Evolutionary conservation across 2,329 filamentous ascomycete genomes (phyloP).

Genomic region (Zymoseptoria crescenta): DNA sequence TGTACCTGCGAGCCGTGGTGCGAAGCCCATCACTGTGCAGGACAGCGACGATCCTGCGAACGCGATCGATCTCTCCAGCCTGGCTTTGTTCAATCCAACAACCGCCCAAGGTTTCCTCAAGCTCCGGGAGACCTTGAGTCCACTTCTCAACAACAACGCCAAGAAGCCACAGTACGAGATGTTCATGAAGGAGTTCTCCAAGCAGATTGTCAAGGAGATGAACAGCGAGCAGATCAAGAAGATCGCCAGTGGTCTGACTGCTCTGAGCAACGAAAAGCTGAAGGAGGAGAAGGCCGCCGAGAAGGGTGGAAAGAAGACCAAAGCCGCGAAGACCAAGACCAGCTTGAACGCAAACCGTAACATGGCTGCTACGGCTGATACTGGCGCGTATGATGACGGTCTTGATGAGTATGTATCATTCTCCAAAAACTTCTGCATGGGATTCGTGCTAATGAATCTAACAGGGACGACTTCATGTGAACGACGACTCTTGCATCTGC

Average conservation of each 20-base stretch:
- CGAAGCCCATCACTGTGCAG: constrained; percentile 59
- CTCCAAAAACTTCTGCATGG: not conserved
- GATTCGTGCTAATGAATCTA: not conserved
- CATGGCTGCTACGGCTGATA: constrained; percentile 54
- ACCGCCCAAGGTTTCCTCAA: constrained; percentile 81
- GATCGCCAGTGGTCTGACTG: constrained; percentile 77
- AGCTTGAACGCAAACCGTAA: constrained; percentile 61
- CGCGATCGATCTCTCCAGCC: constrained; percentile 69
- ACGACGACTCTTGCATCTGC: not conserved
- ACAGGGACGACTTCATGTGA: constrained; percentile 14
- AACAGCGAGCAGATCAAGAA: constrained; percentile 96
- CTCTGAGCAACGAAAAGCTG: constrained; percentile 93
- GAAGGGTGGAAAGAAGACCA: constrained; percentile 92
- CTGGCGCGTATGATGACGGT: constrained; percentile 66
- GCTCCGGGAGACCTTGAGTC: constrained; percentile 69
- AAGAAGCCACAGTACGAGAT: constrained; percentile 88
- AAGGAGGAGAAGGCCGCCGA: constrained; percentile 94
- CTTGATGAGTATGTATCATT: constrained; percentile 68
- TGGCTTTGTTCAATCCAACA: constrained; percentile 80
- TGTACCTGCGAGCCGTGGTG: constrained; percentile 63
- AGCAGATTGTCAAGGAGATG: constrained; percentile 78
- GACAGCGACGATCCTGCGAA: constrained; percentile 58
- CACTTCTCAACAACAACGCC: constrained; percentile 63
- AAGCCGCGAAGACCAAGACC: constrained; percentile 93
- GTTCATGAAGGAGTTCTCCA: constrained; percentile 85